These are phyloP conservation scores for Aegilops longissima DNA, from an alignment of 176 grass and related monocot species.

Conservation along the genomic window DNA sequence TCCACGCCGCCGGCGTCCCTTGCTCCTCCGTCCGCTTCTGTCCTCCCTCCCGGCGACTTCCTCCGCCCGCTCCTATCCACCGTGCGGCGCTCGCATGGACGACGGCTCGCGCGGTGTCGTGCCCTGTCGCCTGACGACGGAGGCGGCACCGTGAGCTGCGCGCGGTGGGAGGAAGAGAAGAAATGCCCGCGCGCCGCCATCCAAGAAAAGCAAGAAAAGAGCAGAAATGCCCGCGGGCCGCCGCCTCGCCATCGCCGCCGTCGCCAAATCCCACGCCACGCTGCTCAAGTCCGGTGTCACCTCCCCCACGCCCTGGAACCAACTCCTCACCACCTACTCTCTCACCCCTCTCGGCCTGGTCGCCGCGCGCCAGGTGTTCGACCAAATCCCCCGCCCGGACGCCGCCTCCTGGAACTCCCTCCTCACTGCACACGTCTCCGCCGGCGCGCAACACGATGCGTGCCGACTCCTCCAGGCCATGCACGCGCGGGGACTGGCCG, in stretches of 20 bases:
- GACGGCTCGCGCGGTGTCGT: too few species aligned
- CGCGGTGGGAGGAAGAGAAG: too few species aligned
- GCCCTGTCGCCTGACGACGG: too few species aligned
- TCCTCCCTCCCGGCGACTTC: too few species aligned
- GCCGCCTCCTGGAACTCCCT: constrained; percentile 65
- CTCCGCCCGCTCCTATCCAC: too few species aligned
- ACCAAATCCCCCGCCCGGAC: constrained; percentile 46
- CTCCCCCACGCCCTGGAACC: constrained; percentile 52
- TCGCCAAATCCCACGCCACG: constrained; percentile 38
- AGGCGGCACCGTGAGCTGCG: background rate
- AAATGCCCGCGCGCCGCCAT: too few species aligned
- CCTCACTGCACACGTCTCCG: constrained; percentile 44
- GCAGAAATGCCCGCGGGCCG: too few species aligned
- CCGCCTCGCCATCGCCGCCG: background rate
- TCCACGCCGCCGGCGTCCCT: too few species aligned
- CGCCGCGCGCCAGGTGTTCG: constrained; percentile 47
- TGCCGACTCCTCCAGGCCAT: constrained; percentile 32
- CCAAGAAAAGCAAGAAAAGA: too few species aligned
- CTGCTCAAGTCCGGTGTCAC: constrained; percentile 47
- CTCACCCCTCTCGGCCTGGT: constrained; percentile 4
- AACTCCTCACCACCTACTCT: constrained; percentile 53
- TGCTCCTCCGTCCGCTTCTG: too few species aligned
- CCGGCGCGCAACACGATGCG: constrained; percentile 21
- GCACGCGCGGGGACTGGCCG: constrained; percentile 27
- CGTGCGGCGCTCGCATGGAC: too few species aligned